A percentile compares a stretch with the other conserved stretches of the same genome.
phyloP scores from a whole-genome alignment of 2,329 filamentous ascomycete genomes.

The Leptographium wingfieldii region DNA sequence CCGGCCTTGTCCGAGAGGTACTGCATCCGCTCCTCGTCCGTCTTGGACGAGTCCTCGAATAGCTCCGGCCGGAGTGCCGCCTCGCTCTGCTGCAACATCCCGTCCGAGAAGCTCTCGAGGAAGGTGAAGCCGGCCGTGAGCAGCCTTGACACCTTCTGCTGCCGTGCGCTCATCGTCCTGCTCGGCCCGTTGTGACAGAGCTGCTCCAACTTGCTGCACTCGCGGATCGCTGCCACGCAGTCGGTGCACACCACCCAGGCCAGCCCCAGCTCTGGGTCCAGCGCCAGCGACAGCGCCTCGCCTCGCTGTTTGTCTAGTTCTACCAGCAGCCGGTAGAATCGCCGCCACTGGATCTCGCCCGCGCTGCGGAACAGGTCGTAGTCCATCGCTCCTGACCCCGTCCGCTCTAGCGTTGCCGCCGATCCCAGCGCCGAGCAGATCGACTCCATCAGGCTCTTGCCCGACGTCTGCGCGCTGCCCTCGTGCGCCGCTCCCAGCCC shows the following conservation, averaged over 20 bases:
- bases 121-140: constrained; percentile 60
- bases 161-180: background rate
- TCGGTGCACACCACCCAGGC: constrained; percentile 81
- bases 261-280: constrained; percentile 58
- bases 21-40: constrained; percentile 62
- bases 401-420: constrained; percentile 52
- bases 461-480: constrained; percentile 24
- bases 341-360: constrained; percentile 74
- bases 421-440: constrained; percentile 61
- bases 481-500: constrained; percentile 32
- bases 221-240: constrained; percentile 63
- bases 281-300: constrained; percentile 65
- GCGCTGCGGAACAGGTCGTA: constrained; percentile 62
- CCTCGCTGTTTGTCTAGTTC: constrained; percentile 79
- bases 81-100: constrained; percentile 54
- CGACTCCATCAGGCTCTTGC: constrained; percentile 55
- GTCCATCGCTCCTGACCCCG: constrained; percentile 53
- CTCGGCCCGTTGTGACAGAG: constrained; percentile 56
- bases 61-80: constrained; percentile 59
- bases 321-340: constrained; percentile 73
- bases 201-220: constrained; percentile 66
- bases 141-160: constrained; percentile 41
- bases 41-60: constrained; percentile 57
- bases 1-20: constrained; percentile 66
- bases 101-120: constrained; percentile 55